Conservation (phyloP, 208 protist species). For the Trypanosomatidae sp. region DNA sequence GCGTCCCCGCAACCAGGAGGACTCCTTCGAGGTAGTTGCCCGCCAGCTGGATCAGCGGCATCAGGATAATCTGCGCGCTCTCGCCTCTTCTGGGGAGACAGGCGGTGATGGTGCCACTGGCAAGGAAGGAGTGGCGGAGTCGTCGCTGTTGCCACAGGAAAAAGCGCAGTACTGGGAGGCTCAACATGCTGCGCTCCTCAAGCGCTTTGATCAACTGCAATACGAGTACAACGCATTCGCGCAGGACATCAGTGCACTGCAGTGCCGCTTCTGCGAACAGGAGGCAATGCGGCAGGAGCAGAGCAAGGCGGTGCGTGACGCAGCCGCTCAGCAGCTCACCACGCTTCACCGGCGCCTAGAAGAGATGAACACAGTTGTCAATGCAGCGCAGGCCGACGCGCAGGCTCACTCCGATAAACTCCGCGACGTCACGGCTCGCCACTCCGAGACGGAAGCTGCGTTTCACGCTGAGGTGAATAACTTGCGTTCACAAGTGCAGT, state of each 20-base stretch:
- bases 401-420: slow-evolving; percentile 14
- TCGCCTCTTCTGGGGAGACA: not conserved
- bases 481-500: slow-evolving; percentile 21
- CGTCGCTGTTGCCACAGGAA: not conserved
- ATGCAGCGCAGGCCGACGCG: slow-evolving; percentile 35
- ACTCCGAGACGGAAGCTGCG: slow-evolving; percentile 6
- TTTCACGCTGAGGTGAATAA: slow-evolving; percentile 10
- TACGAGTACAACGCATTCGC: slow-evolving; percentile 41
- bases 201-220: slow-evolving; percentile 51
- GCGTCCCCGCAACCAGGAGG: slow-evolving; percentile 21
- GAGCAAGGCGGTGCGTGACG: slow-evolving; percentile 21
- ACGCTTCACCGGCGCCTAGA: slow-evolving; percentile 24
- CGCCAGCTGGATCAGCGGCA: slow-evolving; percentile 32
- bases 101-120: not conserved
- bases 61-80: slow-evolving; percentile 12
- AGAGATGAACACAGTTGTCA: slow-evolving; percentile 29
- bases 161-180: slow-evolving; percentile 28
- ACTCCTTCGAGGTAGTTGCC: slow-evolving; percentile 11
- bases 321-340: slow-evolving; percentile 27
- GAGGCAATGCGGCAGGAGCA: slow-evolving; percentile 20
- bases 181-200: slow-evolving; percentile 33
- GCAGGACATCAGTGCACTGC: slow-evolving; percentile 26
- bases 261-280: slow-evolving; percentile 23
- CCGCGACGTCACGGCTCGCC: slow-evolving; percentile 9
- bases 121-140: not conserved